Percentiles rank a stretch among this genome's conserved stretches.
phyloP scores from a whole-genome alignment of 345 rosid species.

The Balakata baccata region DNA sequence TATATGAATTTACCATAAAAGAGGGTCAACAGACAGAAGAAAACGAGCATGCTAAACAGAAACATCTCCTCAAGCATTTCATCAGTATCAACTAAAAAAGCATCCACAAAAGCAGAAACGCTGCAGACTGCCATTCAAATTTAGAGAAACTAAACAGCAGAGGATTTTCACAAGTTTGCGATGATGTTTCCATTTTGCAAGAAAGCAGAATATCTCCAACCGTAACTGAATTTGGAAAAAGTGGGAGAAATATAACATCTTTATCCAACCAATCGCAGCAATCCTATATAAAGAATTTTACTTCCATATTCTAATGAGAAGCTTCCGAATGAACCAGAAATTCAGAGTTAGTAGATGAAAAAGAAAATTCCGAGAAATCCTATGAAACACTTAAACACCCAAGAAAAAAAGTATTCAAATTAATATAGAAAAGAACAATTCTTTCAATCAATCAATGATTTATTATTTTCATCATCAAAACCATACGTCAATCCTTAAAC shows the following conservation, averaged over 20 bases:
- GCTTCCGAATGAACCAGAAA: constrained; percentile 9
- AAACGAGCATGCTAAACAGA: too few species aligned
- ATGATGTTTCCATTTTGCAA: neutral
- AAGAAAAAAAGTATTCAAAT: neutral
- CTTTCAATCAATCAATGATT: neutral
- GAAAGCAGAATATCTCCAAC: neutral
- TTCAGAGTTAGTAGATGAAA: neutral
- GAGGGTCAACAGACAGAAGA: too few species aligned
- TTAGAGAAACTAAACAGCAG: neutral
- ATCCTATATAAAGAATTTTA: neutral
- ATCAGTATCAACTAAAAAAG: too few species aligned
- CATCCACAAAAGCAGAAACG: neutral
- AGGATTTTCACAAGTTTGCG: neutral
- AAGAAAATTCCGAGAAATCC: neutral
- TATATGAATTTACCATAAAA: neutral
- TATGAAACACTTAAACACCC: neutral
- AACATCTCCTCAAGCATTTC: too few species aligned
- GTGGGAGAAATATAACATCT: neutral
- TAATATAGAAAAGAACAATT: neutral
- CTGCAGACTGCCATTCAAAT: neutral
- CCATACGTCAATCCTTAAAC: neutral
- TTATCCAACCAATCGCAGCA: neutral
- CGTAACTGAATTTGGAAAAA: neutral
- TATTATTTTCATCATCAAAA: neutral
- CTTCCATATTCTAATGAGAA: neutral